Evolutionary conservation across 331 rosid genomes (phyloP).

Genomic region (Prunus yedoensis): DNA sequence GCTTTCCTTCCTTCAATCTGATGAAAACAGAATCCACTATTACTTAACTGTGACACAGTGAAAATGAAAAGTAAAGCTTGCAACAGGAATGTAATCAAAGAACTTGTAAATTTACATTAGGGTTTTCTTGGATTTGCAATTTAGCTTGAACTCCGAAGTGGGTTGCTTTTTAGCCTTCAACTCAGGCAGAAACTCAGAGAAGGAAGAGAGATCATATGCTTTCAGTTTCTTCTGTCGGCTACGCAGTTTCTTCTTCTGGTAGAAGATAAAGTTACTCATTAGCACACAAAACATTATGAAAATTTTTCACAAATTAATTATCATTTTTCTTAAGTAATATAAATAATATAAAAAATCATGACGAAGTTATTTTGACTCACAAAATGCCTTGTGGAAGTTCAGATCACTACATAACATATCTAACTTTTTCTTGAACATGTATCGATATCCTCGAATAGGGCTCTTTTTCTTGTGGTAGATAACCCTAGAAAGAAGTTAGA

Average conservation of each 20-base stretch:
- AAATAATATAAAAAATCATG: neutral
- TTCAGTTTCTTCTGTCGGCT: conserved; percentile 71
- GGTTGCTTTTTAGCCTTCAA: conserved; percentile 34
- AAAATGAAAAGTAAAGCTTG: conserved; percentile 4
- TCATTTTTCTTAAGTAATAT: neutral
- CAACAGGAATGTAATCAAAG: conserved; percentile 11
- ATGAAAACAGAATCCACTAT: conserved; percentile 20
- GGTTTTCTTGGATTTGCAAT: conserved; percentile 42
- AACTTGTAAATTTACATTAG: conserved; percentile 49
- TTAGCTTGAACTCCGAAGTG: conserved; percentile 13
- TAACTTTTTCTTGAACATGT: neutral
- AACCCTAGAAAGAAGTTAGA: neutral
- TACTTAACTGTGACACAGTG: neutral
- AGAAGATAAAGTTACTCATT: conserved; percentile 19
- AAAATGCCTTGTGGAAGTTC: neutral
- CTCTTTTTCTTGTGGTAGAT: neutral
- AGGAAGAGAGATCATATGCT: conserved; percentile 70
- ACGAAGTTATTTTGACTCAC: neutral
- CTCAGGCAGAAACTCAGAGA: conserved; percentile 66
- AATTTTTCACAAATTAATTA: neutral
- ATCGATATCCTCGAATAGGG: neutral
- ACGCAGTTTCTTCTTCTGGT: conserved; percentile 57
- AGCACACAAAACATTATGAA: conserved; percentile 15
- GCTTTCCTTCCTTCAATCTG: conserved; percentile 71
- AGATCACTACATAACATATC: no score